These are phyloP conservation scores for Ilyonectria sp. DNA, from an alignment of 2,329 filamentous ascomycete species.

Conservation along the genomic window DNA sequence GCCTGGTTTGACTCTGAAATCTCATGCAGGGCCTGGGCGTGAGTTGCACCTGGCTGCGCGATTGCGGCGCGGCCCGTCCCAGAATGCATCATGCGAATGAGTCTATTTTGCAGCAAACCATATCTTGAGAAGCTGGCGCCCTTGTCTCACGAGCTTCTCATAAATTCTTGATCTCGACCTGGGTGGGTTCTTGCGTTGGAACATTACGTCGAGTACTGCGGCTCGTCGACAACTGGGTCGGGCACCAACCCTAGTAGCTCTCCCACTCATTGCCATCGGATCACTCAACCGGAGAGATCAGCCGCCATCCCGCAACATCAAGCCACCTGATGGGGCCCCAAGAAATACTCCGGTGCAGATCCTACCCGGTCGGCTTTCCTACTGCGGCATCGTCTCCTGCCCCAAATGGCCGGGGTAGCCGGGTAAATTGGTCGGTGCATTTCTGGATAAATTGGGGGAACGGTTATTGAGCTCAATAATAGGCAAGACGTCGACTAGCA, in stretches of 20 bases:
- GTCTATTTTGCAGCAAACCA: background rate
- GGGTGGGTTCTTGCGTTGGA: background rate
- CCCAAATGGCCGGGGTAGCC: slow-evolving; percentile 30
- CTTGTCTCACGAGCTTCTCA: background rate
- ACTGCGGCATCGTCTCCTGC: background rate
- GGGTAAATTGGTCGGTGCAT: slow-evolving; percentile 41
- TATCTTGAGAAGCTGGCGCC: background rate
- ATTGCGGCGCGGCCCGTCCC: background rate
- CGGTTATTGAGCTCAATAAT: slow-evolving; percentile 22
- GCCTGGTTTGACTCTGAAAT: background rate
- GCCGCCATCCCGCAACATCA: slow-evolving; percentile 34
- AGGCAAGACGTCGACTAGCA: slow-evolving; percentile 3
- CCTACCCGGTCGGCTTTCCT: background rate
- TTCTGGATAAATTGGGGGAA: slow-evolving; percentile 43
- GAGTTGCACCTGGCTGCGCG: background rate
- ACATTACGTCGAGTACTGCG: background rate
- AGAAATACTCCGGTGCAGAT: background rate
- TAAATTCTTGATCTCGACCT: background rate
- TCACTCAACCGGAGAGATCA: slow-evolving; percentile 31
- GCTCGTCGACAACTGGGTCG: background rate
- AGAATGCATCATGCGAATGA: background rate
- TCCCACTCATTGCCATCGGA: background rate
- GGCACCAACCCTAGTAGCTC: background rate
- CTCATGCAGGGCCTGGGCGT: background rate
- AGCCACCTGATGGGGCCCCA: slow-evolving; percentile 22